phyloP scores from a whole-genome alignment of 345 rosid genomes.

The Ailanthus altissimus region DNA sequence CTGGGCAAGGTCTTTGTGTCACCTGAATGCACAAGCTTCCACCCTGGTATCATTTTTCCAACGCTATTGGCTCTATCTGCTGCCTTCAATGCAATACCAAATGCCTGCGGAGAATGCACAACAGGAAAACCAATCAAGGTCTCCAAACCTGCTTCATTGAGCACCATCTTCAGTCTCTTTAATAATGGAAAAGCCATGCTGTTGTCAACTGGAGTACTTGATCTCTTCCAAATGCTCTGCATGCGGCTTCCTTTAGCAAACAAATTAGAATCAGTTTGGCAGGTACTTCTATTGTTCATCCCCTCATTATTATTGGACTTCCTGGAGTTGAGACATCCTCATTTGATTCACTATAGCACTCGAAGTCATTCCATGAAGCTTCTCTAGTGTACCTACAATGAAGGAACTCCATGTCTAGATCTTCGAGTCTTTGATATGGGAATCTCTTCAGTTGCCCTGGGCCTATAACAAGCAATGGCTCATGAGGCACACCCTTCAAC shows the following conservation, averaged over 20 bases:
- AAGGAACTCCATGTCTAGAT: conserved; percentile 85
- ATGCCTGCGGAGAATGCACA: conserved; percentile 93
- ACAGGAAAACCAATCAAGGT: conserved; percentile 84
- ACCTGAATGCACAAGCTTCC: conserved; percentile 95
- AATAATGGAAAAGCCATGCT: conserved; percentile 40
- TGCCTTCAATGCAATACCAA: conserved; percentile 71
- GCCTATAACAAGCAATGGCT: conserved; percentile 76
- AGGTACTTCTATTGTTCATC: conserved; percentile 16
- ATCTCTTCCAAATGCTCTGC: conserved; percentile 73
- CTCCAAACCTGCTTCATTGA: conserved; percentile 63
- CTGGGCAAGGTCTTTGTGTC: conserved; percentile 95
- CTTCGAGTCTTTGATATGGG: conserved; percentile 87
- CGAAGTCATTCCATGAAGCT: conserved; percentile 62
- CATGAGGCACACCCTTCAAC: conserved; percentile 63
- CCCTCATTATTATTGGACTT: conserved; percentile 24
- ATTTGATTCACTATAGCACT: conserved; percentile 30
- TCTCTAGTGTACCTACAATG: conserved; percentile 75
- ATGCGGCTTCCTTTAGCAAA: conserved; percentile 64
- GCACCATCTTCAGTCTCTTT: conserved; percentile 57
- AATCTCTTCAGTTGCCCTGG: conserved; percentile 76
- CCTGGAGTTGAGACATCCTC: conserved; percentile 26
- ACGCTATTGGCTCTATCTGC: conserved; percentile 60
- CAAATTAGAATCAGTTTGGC: conserved; percentile 42
- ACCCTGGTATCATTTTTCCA: conserved; percentile 79
- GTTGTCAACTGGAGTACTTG: conserved; percentile 51